Conservation (phyloP, 2,329 filamentous ascomycete genomes). For the Aspergillus spinulosporus region DNA sequence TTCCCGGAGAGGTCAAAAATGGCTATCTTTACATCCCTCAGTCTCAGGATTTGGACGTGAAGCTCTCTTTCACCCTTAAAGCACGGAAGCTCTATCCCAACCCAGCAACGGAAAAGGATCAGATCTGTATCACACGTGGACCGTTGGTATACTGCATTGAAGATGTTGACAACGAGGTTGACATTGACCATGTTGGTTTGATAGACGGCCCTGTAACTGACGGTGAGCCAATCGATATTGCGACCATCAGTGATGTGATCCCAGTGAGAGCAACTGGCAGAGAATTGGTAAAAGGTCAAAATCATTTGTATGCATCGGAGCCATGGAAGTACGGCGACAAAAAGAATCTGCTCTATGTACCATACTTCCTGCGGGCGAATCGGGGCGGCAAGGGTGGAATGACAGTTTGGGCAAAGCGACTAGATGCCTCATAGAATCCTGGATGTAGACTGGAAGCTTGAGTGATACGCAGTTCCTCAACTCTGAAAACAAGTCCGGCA, state of each 20-base stretch:
- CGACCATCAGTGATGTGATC: slow-evolving; percentile 18
- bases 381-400: slow-evolving; percentile 56
- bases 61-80: slow-evolving; percentile 3
- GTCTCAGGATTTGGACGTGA: slow-evolving; percentile 24
- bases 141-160: slow-evolving; percentile 63
- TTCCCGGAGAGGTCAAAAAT: slow-evolving; percentile 35
- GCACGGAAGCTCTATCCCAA: slow-evolving; percentile 8
- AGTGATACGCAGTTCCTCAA: too few relatives aligned
- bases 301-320: not conserved
- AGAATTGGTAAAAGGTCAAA: not conserved
- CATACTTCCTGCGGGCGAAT: slow-evolving; percentile 59
- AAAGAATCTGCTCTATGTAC: slow-evolving; percentile 51
- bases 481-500: too few relatives aligned
- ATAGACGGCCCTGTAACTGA: not conserved
- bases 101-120: slow-evolving; percentile 32
- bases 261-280: slow-evolving; percentile 14
- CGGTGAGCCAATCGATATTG: slow-evolving; percentile 14
- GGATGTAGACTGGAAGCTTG: too few relatives aligned
- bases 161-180: slow-evolving; percentile 53
- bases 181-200: slow-evolving; percentile 11
- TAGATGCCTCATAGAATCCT: not conserved
- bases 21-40: slow-evolving; percentile 53
- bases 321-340: slow-evolving; percentile 14
- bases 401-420: slow-evolving; percentile 42
- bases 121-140: slow-evolving; percentile 56